A percentile compares a stretch with the other conserved stretches of the same genome.
phyloP scores from a whole-genome alignment of 140 eudicot genomes.

The Ambrosia hybrid region DNA sequence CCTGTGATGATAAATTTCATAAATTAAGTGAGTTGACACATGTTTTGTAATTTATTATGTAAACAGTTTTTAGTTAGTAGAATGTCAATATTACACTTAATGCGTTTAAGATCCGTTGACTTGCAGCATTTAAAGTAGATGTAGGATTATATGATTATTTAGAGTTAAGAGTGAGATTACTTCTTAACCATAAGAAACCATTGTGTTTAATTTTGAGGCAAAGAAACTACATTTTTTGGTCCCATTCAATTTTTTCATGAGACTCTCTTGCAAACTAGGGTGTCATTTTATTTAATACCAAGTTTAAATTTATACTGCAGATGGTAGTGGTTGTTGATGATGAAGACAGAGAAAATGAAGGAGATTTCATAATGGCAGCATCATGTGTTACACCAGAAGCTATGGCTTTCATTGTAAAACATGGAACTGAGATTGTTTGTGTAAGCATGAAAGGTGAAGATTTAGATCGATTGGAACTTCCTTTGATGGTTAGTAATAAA shows the following conservation, averaged over 20 bases:
- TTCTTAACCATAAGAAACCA: background rate
- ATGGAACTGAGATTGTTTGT: conserved; percentile 89
- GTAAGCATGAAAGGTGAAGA: conserved; percentile 88
- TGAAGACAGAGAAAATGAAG: conserved; percentile 91
- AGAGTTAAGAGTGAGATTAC: background rate
- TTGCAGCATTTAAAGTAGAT: too few relatives aligned
- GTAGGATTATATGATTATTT: too few relatives aligned
- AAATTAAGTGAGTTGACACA: background rate
- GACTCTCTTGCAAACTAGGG: too few relatives aligned
- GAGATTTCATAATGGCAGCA: conserved; percentile 92
- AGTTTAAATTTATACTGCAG: conserved; percentile 35
- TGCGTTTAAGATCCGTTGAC: too few relatives aligned
- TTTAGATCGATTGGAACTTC: conserved; percentile 73
- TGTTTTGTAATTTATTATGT: background rate
- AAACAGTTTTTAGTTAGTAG: background rate
- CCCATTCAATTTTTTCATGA: background rate
- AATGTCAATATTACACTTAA: background rate
- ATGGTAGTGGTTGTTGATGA: conserved; percentile 92
- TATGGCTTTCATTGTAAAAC: conserved; percentile 84
- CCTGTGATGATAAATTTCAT: background rate
- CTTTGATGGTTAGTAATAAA: conserved; percentile 66
- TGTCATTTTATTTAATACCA: background rate
- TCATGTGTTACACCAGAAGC: conserved; percentile 71
- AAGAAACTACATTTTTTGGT: background rate
- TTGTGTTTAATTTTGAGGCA: background rate